phyloP scores from a whole-genome alignment of 345 rosid genomes.

The Barbarea vulgaris region DNA sequence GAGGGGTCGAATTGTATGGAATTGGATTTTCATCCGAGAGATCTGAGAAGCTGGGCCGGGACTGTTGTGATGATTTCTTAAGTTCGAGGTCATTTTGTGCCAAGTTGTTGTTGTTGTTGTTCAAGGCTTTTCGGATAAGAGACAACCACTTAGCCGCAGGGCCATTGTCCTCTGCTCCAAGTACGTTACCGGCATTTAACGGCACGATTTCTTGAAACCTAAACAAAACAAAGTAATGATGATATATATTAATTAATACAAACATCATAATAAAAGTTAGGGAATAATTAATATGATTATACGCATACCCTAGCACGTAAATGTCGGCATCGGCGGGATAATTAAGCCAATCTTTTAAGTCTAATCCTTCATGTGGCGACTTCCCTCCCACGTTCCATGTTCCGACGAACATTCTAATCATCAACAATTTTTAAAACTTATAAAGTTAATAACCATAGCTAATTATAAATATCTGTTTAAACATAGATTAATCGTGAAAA shows the following conservation, averaged over 20 bases:
- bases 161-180: slow-evolving; percentile 74
- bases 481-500: background rate
- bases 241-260: background rate
- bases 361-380: slow-evolving; percentile 67
- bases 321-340: slow-evolving; percentile 65
- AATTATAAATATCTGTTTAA: background rate
- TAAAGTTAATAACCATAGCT: slow-evolving; percentile 19
- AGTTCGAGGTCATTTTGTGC: slow-evolving; percentile 25
- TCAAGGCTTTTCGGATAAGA: slow-evolving; percentile 68
- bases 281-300: background rate
- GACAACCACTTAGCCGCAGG: slow-evolving; percentile 87
- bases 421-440: background rate
- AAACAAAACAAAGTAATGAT: slow-evolving; percentile 8
- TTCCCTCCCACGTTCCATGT: slow-evolving; percentile 96
- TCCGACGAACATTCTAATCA: slow-evolving; percentile 79
- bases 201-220: slow-evolving; percentile 95
- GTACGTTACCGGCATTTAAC: slow-evolving; percentile 77
- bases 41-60: slow-evolving; percentile 60
- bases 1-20: slow-evolving; percentile 37
- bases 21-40: background rate
- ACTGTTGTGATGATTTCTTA: slow-evolving; percentile 33
- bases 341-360: slow-evolving; percentile 67
- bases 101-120: slow-evolving; percentile 39
- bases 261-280: background rate
- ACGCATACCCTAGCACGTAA: slow-evolving; percentile 77